Evolutionary conservation across 305 asterid species (phyloP).

Genomic region (Stenogyne calaminthoides): DNA sequence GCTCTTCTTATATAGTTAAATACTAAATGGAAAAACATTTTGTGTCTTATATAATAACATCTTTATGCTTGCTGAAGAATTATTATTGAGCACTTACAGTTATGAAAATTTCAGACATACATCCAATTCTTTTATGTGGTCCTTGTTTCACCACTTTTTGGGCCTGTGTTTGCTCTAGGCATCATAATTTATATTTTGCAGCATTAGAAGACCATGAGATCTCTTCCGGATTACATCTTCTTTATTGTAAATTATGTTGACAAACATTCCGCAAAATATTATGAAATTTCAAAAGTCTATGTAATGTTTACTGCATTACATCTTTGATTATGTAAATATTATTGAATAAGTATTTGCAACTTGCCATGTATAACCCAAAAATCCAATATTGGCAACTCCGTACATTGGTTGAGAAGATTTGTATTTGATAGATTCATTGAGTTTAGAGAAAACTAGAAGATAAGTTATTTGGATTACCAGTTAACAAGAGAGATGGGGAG

Average conservation of each 20-base stretch:
- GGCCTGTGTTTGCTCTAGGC: neutral
- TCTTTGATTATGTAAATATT: neutral
- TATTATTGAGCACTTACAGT: neutral
- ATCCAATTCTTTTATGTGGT: neutral
- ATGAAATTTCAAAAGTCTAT: neutral
- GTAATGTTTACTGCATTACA: neutral
- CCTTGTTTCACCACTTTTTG: neutral
- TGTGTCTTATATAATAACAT: neutral
- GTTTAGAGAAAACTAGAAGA: neutral
- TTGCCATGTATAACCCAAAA: neutral
- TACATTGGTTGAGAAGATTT: neutral
- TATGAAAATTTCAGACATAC: neutral
- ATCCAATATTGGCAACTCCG: neutral
- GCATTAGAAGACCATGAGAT: neutral
- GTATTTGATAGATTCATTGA: neutral
- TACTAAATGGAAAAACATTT: neutral
- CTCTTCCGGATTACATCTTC: neutral
- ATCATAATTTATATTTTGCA: neutral
- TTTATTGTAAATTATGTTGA: neutral
- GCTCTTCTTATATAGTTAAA: neutral
- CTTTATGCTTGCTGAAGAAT: neutral
- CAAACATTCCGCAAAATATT: neutral
- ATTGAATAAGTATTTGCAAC: neutral
- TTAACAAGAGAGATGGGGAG: neutral
- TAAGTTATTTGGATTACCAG: neutral